Percentiles rank a stretch among this genome's conserved stretches.
Conservation (phyloP, 129 eudicot species). For the Mikania micrantha region DNA sequence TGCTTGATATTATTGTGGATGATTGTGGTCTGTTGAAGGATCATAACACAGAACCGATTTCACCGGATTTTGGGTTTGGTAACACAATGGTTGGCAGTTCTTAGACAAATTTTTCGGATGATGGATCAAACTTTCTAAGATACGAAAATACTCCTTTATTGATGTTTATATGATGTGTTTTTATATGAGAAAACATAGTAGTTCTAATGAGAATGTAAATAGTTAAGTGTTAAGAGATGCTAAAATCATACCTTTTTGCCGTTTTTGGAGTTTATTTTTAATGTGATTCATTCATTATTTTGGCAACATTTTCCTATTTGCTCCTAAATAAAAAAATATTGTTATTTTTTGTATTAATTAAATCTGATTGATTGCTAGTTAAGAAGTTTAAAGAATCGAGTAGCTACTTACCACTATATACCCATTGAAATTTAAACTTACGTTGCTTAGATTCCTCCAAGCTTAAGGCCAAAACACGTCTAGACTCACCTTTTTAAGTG, state of each 20-base stretch:
- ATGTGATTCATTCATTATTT: not conserved
- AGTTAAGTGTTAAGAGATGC: constrained; percentile 18
- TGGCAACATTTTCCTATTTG: too few relatives aligned
- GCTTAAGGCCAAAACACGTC: too few relatives aligned
- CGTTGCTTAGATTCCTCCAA: too few relatives aligned
- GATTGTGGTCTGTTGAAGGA: constrained; percentile 15
- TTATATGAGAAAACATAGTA: not conserved
- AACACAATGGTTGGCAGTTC: not conserved
- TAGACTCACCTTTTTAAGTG: too few relatives aligned
- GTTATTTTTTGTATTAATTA: too few relatives aligned
- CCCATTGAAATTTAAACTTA: too few relatives aligned
- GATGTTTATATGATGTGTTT: not conserved
- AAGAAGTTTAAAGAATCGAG: too few relatives aligned
- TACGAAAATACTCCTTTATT: not conserved
- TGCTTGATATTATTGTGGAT: constrained; percentile 50
- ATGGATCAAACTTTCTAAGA: not conserved
- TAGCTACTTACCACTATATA: too few relatives aligned
- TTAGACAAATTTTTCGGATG: not conserved
- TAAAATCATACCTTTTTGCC: constrained; percentile 10
- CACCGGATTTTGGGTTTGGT: not conserved
- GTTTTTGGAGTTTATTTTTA: not conserved
- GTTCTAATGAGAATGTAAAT: constrained; percentile 36
- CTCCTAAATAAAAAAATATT: too few relatives aligned
- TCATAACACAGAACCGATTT: not conserved
- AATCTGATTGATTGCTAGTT: too few relatives aligned